Evolutionary conservation across 2,329 filamentous ascomycete species (phyloP), one percentile per base, ranked within the genome.

Genomic region (Sporothrix globosa): DNA sequence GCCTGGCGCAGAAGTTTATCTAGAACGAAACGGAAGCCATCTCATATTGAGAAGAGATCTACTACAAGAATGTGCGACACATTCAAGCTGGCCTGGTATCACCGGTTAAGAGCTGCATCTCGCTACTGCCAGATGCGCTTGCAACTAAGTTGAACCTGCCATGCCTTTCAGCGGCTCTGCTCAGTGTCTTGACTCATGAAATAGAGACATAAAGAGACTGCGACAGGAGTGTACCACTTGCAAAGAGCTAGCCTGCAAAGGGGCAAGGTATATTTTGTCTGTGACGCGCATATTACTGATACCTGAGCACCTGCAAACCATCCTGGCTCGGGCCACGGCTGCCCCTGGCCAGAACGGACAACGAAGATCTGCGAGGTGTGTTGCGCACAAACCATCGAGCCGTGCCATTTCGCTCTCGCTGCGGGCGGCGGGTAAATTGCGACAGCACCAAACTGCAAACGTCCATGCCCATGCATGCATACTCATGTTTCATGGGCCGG

Each of bases 291-390:
- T 68, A 30, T 39, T 7, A 11, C 13, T 3, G 41, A 52, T 56
- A 68, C 66, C 9, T 68, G 24, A 56, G 56, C 34, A 13, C 34
- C 34, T 60, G 34, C 56, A 60, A 44, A 34, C 56, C 56, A 60
- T 60, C 5, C 56, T 60, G 34, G 56, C 30, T 9, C 56, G 21
- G 56, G 56, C 19, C 56, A 19, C 21, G 60, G 34, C 34, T 34
- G 60, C 41, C 44, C 44, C 44, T 68, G 54, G 39, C 39, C 17
- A 60, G 54, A 50, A 68, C 21, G 39, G 67, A 53, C 34, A 68
- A 68, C 66, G 66, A 52, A 68, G 66, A 68, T 68, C 66, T 58
- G 66, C 66, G 41, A 53, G 19, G 46, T n/a, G 48, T 50, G 19
- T n/a, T 14, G 10, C 34, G 39, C 56, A 60, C 56, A 24, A 34